Conservation (phyloP, 2,329 filamentous ascomycete genomes). For the Ceratocystiopsis sp. region DNA sequence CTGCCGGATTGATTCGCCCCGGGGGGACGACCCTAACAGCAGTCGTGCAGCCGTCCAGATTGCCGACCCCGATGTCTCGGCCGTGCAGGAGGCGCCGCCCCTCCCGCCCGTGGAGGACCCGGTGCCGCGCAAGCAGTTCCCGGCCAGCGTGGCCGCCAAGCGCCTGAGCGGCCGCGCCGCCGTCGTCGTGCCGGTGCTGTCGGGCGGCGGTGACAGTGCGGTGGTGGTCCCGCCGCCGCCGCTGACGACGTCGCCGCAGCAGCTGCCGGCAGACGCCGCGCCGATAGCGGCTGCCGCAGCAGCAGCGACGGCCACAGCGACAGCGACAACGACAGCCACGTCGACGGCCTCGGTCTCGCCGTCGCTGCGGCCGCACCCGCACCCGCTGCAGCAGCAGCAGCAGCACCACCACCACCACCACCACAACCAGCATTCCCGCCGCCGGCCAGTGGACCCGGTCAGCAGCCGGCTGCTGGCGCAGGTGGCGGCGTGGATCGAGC, state of each 20-base stretch:
- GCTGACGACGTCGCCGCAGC: slow-evolving; percentile 11
- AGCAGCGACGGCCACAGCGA: too few species aligned
- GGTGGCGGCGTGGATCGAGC: slow-evolving; percentile 68
- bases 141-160: slow-evolving; percentile 22
- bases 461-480: slow-evolving; percentile 50
- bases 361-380: slow-evolving; percentile 3
- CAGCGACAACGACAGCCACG: too few species aligned
- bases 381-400: slow-evolving; percentile 17
- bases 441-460: slow-evolving; percentile 18
- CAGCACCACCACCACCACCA: slow-evolving; percentile 17
- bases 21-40: too few species aligned
- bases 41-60: slow-evolving; percentile 35
- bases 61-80: slow-evolving; percentile 27
- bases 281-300: neutral
- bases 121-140: slow-evolving; percentile 25
- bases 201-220: slow-evolving; percentile 1
- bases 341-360: slow-evolving; percentile 1
- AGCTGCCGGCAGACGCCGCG: slow-evolving; percentile 13
- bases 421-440: slow-evolving; percentile 21
- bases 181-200: slow-evolving; percentile 14
- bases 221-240: too few species aligned
- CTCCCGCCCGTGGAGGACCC: slow-evolving; percentile 18
- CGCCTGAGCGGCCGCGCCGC: slow-evolving; percentile 27
- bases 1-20: neutral
- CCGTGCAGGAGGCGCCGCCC: slow-evolving; percentile 1